Evolutionary conservation across 768 basidiomycete genomes (phyloP).

Genomic region (Trichaptum fuscoviolaceum): DNA sequence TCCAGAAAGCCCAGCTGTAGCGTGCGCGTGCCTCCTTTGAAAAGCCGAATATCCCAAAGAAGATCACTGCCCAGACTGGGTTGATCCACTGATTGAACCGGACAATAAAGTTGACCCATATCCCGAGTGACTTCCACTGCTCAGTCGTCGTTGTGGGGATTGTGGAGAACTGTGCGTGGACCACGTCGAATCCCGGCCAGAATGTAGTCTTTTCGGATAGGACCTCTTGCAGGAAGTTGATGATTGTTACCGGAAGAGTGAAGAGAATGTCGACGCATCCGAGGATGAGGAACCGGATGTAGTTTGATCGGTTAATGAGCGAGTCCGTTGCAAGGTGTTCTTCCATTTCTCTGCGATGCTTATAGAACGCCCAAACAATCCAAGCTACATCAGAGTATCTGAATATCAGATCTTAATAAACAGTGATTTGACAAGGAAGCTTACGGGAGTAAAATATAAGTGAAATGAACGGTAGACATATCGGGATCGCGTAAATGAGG

Average conservation of each 20-base stretch:
- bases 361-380: neutral
- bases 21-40: neutral
- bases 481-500: neutral
- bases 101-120: neutral
- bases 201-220: neutral
- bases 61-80: neutral
- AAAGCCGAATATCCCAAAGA: neutral
- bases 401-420: neutral
- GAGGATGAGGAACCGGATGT: neutral
- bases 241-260: neutral
- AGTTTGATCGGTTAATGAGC: neutral
- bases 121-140: neutral
- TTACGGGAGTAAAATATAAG: neutral
- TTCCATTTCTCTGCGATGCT: neutral
- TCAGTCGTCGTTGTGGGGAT: neutral
- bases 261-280: slow-evolving; percentile 1
- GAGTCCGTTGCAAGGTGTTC: neutral
- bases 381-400: neutral
- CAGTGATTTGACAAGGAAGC: neutral
- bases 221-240: neutral
- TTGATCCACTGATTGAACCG: slow-evolving; percentile 3
- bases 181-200: neutral
- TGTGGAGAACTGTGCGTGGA: neutral
- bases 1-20: neutral
- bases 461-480: neutral